Evolutionary conservation across 2,329 filamentous ascomycete genomes (phyloP).

Genomic region (Neoarthrinium moseri): DNA sequence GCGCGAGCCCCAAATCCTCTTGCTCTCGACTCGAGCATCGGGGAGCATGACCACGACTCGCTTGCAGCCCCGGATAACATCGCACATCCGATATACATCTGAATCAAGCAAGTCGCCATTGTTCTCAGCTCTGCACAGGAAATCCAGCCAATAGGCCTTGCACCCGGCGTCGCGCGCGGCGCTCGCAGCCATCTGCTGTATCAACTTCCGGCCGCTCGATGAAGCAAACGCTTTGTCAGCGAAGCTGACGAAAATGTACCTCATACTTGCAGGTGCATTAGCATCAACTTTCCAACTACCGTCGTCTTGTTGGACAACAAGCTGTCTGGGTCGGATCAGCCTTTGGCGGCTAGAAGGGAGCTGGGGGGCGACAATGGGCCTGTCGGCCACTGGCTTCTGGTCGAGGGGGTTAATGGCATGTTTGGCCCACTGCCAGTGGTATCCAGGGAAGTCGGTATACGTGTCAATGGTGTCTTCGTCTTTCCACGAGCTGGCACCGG

Average conservation of each 20-base stretch:
- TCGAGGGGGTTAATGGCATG: slow-evolving; percentile 23
- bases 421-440: slow-evolving; percentile 24
- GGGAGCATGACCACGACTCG: slow-evolving; percentile 18
- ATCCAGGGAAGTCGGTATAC: slow-evolving; percentile 20
- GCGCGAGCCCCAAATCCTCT: slow-evolving; percentile 18
- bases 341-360: slow-evolving; percentile 10
- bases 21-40: slow-evolving; percentile 12
- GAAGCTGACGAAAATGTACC: slow-evolving; percentile 19
- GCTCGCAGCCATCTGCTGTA: slow-evolving; percentile 14
- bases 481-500: slow-evolving; percentile 14
- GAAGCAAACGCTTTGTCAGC: slow-evolving; percentile 11
- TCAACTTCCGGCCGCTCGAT: background rate
- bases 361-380: background rate
- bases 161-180: slow-evolving; percentile 11
- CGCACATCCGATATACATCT: slow-evolving; percentile 24
- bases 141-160: slow-evolving; percentile 18
- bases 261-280: slow-evolving; percentile 9
- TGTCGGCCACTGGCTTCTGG: slow-evolving; percentile 13
- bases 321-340: slow-evolving; percentile 12
- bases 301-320: slow-evolving; percentile 13
- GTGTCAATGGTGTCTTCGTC: slow-evolving; percentile 14
- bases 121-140: slow-evolving; percentile 10
- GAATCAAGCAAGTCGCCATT: slow-evolving; percentile 12
- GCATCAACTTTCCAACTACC: slow-evolving; percentile 13
- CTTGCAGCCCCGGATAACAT: slow-evolving; percentile 18